These are phyloP conservation scores for Dipteronia sinensis DNA, from an alignment of 345 rosid genomes.

Conservation along the genomic window DNA sequence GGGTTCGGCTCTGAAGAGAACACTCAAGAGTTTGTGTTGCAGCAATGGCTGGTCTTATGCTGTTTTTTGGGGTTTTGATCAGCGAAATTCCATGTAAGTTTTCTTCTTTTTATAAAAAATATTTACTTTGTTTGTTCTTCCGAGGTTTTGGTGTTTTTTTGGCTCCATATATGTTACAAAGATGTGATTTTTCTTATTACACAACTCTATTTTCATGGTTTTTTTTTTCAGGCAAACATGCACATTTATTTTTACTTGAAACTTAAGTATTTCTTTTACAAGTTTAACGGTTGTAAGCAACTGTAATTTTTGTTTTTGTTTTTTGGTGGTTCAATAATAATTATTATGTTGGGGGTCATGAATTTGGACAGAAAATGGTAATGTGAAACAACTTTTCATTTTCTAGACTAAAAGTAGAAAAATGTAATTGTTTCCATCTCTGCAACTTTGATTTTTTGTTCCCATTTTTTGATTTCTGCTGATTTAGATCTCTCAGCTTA, in stretches of 20 bases:
- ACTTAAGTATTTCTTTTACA: too few species aligned
- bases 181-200: neutral
- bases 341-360: neutral
- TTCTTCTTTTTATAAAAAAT: neutral
- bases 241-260: slow-evolving; percentile 9
- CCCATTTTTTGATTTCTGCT: neutral
- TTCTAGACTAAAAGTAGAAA: neutral
- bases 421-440: neutral
- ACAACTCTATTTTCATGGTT: neutral
- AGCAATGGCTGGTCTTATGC: slow-evolving; percentile 87
- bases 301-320: neutral
- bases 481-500: slow-evolving; percentile 15
- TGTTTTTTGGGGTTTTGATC: slow-evolving; percentile 77
- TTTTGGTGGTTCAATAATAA: neutral
- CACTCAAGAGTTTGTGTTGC: slow-evolving; percentile 63
- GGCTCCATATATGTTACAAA: neutral
- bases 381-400: neutral
- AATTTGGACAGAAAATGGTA: neutral
- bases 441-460: neutral
- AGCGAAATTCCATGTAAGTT: slow-evolving; percentile 66
- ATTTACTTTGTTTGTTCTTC: neutral
- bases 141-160: slow-evolving; percentile 6
- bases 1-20: slow-evolving; percentile 54
- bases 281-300: slow-evolving; percentile 6
- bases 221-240: slow-evolving; percentile 14